Evolutionary conservation across 495 filamentous ascomycete genomes (phyloP), one percentile per base, ranked within the genome.

Genomic region (Penicillium herquei): DNA sequence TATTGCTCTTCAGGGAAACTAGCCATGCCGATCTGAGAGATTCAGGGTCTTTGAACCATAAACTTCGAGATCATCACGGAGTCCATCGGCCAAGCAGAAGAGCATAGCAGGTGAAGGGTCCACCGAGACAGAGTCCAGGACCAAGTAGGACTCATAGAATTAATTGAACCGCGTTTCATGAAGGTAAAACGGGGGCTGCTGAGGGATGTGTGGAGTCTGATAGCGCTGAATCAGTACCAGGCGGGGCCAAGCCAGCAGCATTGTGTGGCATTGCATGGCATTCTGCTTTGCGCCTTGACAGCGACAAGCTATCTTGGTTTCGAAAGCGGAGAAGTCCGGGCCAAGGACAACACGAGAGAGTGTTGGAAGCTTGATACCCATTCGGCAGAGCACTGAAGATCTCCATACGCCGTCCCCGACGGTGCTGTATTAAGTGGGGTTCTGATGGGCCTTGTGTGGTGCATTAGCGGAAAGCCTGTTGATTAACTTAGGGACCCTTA

Each of bases 51-150:
- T 12, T 43, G 51, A 16, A 17, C 39, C 32, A 42, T 44, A 58
- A 57, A 61, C 42, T 46, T 59, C 33, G 50, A 59, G 56, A 64
- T 64, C 60, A 37, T 57, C 60, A 57, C 58, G 58, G 63, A 61
- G 42, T 52, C 63, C 60, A 68, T 64, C 65, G 60, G 60, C 52
- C 60, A 61, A 57, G 49, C 50, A 61, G 52, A 55, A 52, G 37
- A 42, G 21, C 17, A 49, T 52, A 34, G 57, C 60, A 59, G 57
- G 57, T 6, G 14, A 46, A 5, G 45, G 50, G 39, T 44, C 63
- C 63, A 61, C 61, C 54, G 16, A 26, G 18, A 6, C 35, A 53
- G 44, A 45, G 41, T 33, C 17, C 11, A 47, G 16, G 26, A 40
- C 35, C 46, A 45, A 51, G 30, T 9, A 33, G 34, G 42, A 26